These are phyloP conservation scores for Aspergillus flavus DNA, from an alignment of 2,329 filamentous ascomycete genomes.

Conservation along the genomic window DNA sequence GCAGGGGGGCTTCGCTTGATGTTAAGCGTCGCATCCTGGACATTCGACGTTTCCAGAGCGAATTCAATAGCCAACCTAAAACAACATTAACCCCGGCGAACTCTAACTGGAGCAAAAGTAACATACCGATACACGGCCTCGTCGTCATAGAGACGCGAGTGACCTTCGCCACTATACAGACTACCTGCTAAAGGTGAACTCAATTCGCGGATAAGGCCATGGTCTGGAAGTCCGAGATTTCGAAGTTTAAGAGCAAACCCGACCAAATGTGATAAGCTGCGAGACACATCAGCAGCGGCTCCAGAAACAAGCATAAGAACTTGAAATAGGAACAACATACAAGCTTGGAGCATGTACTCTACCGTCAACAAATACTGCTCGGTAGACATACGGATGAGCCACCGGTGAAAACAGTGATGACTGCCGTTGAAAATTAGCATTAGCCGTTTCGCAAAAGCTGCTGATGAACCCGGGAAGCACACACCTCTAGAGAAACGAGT, in stretches of 20 bases:
- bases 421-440: conserved; percentile 32
- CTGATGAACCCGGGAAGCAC: neutral
- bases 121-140: conserved; percentile 75
- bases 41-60: conserved; percentile 68
- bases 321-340: conserved; percentile 41
- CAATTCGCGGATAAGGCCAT: conserved; percentile 88
- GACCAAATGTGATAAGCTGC: conserved; percentile 79
- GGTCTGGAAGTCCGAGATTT: conserved; percentile 89
- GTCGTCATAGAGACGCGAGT: conserved; percentile 92
- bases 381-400: conserved; percentile 88
- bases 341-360: conserved; percentile 92
- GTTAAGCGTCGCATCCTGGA: conserved; percentile 52
- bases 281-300: conserved; percentile 13
- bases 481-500: conserved; percentile 84
- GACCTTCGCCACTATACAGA: conserved; percentile 87
- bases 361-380: conserved; percentile 94
- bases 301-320: neutral
- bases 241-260: conserved; percentile 92
- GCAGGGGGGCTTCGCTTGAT: conserved; percentile 53
- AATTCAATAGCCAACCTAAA: conserved; percentile 68
- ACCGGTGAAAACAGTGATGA: conserved; percentile 86
- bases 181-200: conserved; percentile 86
- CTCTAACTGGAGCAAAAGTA: neutral
- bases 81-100: conserved; percentile 11
- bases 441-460: neutral